A percentile compares a stretch with the other conserved stretches of the same genome.
Evolutionary conservation across 352 stramenopile species (phyloP).

Genomic region (Phytopythium vexans): DNA sequence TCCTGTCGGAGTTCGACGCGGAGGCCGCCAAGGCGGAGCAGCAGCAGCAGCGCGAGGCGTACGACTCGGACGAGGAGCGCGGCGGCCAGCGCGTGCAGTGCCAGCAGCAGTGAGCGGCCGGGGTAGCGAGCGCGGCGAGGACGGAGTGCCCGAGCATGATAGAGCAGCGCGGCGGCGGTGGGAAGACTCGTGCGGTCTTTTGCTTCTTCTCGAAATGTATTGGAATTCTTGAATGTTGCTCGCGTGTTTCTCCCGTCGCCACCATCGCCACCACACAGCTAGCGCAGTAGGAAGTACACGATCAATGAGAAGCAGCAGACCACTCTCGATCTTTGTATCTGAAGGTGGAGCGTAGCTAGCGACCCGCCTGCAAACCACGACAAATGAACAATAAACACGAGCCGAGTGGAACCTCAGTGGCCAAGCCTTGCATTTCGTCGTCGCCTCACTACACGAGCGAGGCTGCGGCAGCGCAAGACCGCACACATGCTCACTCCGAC

Average conservation of each 20-base stretch:
- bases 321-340: too few species aligned
- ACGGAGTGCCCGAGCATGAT: constrained; percentile 3
- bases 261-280: too few species aligned
- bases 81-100: constrained; percentile 87
- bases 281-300: too few species aligned
- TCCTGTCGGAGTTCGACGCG: constrained; percentile 92
- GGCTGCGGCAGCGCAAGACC: too few species aligned
- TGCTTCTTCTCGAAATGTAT: too few species aligned
- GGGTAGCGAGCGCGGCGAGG: neutral
- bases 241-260: constrained; percentile 1
- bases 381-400: neutral
- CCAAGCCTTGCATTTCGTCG: neutral
- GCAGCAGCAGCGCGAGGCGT: constrained; percentile 62
- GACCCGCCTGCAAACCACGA: neutral
- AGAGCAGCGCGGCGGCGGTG: neutral
- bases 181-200: too few species aligned
- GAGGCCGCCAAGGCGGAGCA: constrained; percentile 83
- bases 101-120: constrained; percentile 80
- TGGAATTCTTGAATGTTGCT: neutral
- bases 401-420: constrained; percentile 5
- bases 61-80: constrained; percentile 93
- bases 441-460: too few species aligned
- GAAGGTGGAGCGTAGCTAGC: too few species aligned
- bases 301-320: too few species aligned
- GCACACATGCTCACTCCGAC: neutral